These are phyloP conservation scores for Achlya hypogyna DNA, from an alignment of 352 stramenopile species.

Conservation along the genomic window DNA sequence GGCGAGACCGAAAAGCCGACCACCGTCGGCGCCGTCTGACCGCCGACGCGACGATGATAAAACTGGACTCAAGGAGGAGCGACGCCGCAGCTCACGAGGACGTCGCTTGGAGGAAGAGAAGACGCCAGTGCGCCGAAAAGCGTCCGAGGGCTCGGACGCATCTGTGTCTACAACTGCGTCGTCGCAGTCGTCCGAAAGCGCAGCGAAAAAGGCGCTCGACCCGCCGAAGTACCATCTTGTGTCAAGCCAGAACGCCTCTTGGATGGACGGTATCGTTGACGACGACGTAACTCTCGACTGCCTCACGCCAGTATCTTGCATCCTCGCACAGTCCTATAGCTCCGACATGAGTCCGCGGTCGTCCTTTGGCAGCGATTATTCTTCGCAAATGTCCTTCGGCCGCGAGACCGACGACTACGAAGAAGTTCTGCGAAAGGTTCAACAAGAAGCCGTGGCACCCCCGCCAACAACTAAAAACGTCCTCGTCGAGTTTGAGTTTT, in stretches of 20 bases:
- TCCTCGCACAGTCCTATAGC: conserved; percentile 1
- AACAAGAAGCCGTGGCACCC: neutral
- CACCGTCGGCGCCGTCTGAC: neutral
- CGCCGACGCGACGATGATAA: neutral
- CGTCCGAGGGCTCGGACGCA: neutral
- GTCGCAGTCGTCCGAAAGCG: neutral
- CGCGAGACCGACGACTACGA: conserved; percentile 6
- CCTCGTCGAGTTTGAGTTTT: conserved; percentile 8
- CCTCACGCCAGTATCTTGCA: conserved; percentile 1
- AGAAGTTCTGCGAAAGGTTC: neutral
- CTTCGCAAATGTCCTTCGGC: neutral
- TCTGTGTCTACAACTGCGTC: neutral
- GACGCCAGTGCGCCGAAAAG: neutral
- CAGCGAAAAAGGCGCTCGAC: neutral
- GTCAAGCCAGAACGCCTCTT: neutral
- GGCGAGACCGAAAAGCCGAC: neutral
- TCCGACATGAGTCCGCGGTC: neutral
- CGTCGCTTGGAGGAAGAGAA: neutral
- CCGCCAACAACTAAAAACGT: neutral
- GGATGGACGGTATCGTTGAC: conserved; percentile 8
- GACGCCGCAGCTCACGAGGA: neutral
- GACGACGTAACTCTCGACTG: conserved; percentile 1
- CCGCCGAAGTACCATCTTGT: neutral
- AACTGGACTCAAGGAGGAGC: too few species aligned
- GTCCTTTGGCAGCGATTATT: neutral